phyloP scores from a whole-genome alignment of 306 rosid species.

The Pyrus pyrifolia region DNA sequence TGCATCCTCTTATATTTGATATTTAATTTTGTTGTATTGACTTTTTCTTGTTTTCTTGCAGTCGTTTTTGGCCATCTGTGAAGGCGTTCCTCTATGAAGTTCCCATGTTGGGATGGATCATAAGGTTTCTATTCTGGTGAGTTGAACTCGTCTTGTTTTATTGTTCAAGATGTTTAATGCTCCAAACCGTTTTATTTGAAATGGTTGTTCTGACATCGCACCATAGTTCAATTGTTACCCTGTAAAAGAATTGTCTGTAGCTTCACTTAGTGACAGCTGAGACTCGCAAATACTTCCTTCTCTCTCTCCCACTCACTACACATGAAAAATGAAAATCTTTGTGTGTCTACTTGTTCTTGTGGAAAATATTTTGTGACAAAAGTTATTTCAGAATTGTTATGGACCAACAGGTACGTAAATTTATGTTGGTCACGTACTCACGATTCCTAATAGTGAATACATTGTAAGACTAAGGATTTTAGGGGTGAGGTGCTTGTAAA shows the following conservation, averaged over 20 bases:
- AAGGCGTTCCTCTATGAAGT: conserved; percentile 67
- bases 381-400: neutral
- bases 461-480: neutral
- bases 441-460: neutral
- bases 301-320: neutral
- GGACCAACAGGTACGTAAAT: neutral
- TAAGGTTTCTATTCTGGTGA: conserved; percentile 67
- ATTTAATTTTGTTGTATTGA: neutral
- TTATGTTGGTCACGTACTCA: neutral
- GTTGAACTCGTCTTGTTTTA: conserved; percentile 16
- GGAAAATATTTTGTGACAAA: neutral
- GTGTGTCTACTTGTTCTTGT: neutral
- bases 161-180: conserved; percentile 11
- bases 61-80: conserved; percentile 83
- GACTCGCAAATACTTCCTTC: neutral
- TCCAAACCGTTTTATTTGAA: neutral
- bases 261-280: neutral
- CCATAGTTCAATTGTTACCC: neutral
- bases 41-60: conserved; percentile 26
- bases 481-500: neutral
- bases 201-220: neutral
- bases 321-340: neutral
- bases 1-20: neutral
- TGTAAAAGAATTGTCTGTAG: neutral
- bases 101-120: conserved; percentile 81